These are phyloP conservation scores for Ophiostoma sp. DNA, from an alignment of 2,329 filamentous ascomycete genomes.

Conservation along the genomic window DNA sequence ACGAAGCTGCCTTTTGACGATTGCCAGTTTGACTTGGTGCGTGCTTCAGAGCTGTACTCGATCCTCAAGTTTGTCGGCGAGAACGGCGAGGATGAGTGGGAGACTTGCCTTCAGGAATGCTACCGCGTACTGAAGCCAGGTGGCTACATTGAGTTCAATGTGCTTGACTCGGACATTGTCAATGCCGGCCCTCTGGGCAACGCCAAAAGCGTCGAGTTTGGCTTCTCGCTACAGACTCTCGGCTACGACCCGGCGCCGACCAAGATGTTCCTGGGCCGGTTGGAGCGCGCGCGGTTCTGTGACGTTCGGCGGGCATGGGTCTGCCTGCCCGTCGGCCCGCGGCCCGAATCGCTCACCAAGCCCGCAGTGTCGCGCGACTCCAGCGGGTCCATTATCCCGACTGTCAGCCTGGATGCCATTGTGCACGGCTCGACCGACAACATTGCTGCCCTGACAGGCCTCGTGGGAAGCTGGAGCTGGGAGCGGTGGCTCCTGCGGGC, in stretches of 20 bases:
- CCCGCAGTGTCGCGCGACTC: conserved; percentile 32
- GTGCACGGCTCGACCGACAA: conserved; percentile 63
- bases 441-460: conserved; percentile 68
- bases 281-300: conserved; percentile 71
- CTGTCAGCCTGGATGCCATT: conserved; percentile 56
- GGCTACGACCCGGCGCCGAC: conserved; percentile 86
- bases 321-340: conserved; percentile 71
- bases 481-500: conserved; percentile 92
- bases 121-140: conserved; percentile 88
- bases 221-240: conserved; percentile 78
- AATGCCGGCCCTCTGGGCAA: conserved; percentile 74
- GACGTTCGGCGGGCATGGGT: conserved; percentile 81
- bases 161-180: conserved; percentile 86
- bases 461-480: conserved; percentile 87
- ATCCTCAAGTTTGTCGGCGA: conserved; percentile 69
- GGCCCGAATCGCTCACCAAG: conserved; percentile 38
- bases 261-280: conserved; percentile 69
- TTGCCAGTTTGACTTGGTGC: conserved; percentile 85
- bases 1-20: conserved; percentile 80
- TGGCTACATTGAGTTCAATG: conserved; percentile 83
- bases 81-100: conserved; percentile 76
- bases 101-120: conserved; percentile 76
- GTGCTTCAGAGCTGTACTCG: conserved; percentile 77
- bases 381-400: conserved; percentile 39
- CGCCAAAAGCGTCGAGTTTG: conserved; percentile 85